phyloP scores from a whole-genome alignment of 345 rosid genomes.

The Moricandia arvensis region DNA sequence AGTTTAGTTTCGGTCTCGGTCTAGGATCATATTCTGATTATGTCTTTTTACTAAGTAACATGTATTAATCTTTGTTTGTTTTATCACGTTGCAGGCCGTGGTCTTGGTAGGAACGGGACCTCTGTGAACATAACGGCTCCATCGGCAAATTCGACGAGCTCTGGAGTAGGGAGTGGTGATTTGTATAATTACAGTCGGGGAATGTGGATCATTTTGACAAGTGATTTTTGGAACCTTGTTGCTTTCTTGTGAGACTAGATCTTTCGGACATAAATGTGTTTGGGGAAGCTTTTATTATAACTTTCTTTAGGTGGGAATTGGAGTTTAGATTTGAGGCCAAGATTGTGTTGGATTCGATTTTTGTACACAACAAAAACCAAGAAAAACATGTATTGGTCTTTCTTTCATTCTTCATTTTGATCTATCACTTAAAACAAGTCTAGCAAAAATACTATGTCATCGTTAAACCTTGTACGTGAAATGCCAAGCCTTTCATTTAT shows the following conservation, averaged over 20 bases:
- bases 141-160: conserved; percentile 57
- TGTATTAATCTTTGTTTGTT: background rate
- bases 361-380: conserved; percentile 23
- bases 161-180: conserved; percentile 34
- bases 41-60: background rate
- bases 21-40: background rate
- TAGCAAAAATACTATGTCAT: too few species aligned
- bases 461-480: too few species aligned
- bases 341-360: conserved; percentile 10
- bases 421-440: background rate
- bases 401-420: background rate
- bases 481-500: too few species aligned
- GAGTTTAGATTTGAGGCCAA: conserved; percentile 12
- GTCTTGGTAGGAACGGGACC: conserved; percentile 60
- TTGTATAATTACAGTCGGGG: conserved; percentile 24
- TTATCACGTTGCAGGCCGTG: conserved; percentile 23
- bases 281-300: background rate
- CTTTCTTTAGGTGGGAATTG: conserved; percentile 24
- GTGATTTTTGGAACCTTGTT: conserved; percentile 42
- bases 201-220: conserved; percentile 35
- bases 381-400: conserved; percentile 18
- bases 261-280: background rate
- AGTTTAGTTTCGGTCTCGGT: background rate
- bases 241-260: conserved; percentile 41
- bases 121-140: conserved; percentile 65